Evolutionary conservation across 345 rosid genomes (phyloP), one percentile per base, ranked within the genome.

Genomic region (Linum tenue): DNA sequence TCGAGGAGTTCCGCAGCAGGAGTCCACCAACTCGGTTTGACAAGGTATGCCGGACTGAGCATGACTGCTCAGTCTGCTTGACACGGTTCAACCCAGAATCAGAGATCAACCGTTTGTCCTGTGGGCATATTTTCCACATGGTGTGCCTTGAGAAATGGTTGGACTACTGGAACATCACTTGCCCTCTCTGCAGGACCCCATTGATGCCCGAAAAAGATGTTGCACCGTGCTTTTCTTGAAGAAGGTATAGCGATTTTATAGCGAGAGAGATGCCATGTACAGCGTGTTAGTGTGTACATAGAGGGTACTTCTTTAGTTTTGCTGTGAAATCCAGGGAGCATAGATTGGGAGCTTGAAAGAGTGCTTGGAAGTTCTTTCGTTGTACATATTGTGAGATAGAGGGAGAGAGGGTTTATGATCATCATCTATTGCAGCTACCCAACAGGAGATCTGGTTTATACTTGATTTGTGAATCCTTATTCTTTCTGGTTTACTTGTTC

Each of bases 111-210:
- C 72, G 69, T 70, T 74, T 88, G 69, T 74, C 78, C 4, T 88
- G 95, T 50, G 95, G 91, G 7, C 95, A 85, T 56, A 62, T 82
- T 72, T 88, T 85, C 67, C 95, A 88, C 65, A 88, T 81, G 67
- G 69, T 70, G 60, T 88, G 95, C 73, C 64, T 88, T 86, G 95
- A 88, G 79, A 85, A 88, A 64, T 88, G 95, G 91, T 60, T 85
- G 78, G 81, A 82, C 41, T 85, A 84, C 40, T 84, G 87, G 85
- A 88, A 88, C 67, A 64, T 81, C 48, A 88, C 95, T 10, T 88
- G 95, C 67, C 95, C 95, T 42, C 74, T 80, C 59, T 88, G 91
- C 83, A 73, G 95, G 86, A 79, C 84, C 36, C 87, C 87, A 3
- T 67, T 84, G 69, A 72, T 88, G 9, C 75, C 78, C 37, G 86